A percentile compares a stretch with the other conserved stretches of the same genome.
Evolutionary conservation across 371 early-diverging fungal species (phyloP).

Genomic region (Mortierella sp.): DNA sequence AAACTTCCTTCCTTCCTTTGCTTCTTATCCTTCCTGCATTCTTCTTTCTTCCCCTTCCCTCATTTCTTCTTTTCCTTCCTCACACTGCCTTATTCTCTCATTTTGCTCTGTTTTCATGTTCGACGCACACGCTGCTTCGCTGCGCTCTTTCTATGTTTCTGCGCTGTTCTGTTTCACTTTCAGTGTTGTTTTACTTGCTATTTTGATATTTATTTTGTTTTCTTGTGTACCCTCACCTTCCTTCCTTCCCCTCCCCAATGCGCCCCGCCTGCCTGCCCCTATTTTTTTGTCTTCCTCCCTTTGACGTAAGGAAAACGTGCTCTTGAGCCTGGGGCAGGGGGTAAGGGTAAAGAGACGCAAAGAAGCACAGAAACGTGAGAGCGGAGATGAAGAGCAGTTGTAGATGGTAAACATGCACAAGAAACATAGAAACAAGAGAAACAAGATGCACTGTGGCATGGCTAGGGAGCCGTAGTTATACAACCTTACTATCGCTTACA

Average conservation of each 20-base stretch:
- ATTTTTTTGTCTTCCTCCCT: background rate
- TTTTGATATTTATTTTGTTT: background rate
- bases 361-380: background rate
- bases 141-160: too few relatives aligned
- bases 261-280: too few relatives aligned
- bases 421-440: background rate
- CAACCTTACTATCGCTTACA: background rate
- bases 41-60: background rate
- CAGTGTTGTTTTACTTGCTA: background rate
- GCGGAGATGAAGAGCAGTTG: slow-evolving; percentile 1
- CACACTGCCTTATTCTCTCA: too few relatives aligned
- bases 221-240: background rate
- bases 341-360: background rate
- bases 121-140: background rate
- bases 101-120: too few relatives aligned
- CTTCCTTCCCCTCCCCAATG: background rate
- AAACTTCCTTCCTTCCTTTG: background rate
- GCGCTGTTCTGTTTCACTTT: background rate
- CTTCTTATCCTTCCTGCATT: background rate
- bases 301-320: slow-evolving; percentile 12
- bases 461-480: background rate
- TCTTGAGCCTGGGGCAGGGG: slow-evolving; percentile 4
- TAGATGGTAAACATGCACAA: background rate
- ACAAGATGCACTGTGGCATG: background rate
- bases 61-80: too few relatives aligned